Base-by-base conservation (phyloP, 2,329 filamentous ascomycete genomes). In the Eurotiales sp. region DNA sequence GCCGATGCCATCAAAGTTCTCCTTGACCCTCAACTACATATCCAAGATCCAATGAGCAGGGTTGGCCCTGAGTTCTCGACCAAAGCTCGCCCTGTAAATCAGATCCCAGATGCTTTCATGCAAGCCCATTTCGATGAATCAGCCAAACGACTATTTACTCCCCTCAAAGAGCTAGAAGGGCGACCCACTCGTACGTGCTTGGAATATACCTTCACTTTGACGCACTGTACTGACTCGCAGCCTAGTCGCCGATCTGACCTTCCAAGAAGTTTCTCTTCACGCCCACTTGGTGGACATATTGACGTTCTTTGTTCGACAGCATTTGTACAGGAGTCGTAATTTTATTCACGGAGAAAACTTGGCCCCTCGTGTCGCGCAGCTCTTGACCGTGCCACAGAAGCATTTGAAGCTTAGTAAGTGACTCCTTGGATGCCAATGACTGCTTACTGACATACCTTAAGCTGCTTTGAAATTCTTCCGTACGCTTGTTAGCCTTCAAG, bases 1-100 rank as follows among this genome's bases (percentile, higher is more conserved):
- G 90, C 91, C 3, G 93, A 99, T 72, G 90, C 92, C 7, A 86
- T 99, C 66, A 96, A 96, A 71, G 87, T 97, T 19, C 77, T 99
- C 10, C 79, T 99, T 30, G 93, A 97, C 58, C 77, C 90, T 65
- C 72, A 84, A 70, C 69, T 82, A 44, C 77, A 78, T 46, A 70
- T 77, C 51, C 81, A 80, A 32, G 77, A 84, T 55, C 76, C 77
- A 1, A 84, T 85, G 65, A 67, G 72, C 57, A 75, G 81, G 58
- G 78, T 78, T 30, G 87, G 86, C 54, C 81, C 80, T 57, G 89
- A 93, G 53, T 83, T 86, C 59, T 74, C 83, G 32, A 75, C 79
- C 23, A 85, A 90, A 67, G 72, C 81, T 57, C 78, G 83, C 61
- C 74, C 71, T 46, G 79, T 77, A 27, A 86, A 87, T 56, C 84